Conservation (phyloP, 257 asterid species). For the Rubia yunnanensis region DNA sequence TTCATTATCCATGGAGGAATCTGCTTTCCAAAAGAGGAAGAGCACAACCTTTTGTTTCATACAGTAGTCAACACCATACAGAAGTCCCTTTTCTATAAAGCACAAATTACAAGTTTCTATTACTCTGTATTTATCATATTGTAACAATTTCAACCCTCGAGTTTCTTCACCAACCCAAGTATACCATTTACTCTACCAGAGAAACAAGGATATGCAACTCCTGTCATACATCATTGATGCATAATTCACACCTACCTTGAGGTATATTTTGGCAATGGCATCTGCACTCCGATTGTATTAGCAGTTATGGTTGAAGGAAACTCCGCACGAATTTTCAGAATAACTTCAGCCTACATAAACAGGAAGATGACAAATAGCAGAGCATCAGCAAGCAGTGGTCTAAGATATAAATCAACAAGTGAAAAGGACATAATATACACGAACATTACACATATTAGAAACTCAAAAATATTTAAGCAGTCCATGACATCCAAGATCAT, state of each 20-base stretch:
- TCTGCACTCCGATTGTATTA: conserved; percentile 76
- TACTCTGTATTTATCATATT: neutral
- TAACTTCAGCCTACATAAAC: conserved; percentile 77
- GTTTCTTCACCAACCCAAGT: neutral
- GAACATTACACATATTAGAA: neutral
- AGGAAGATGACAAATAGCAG: conserved; percentile 9
- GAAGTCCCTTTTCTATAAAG: neutral
- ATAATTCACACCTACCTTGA: conserved; percentile 41
- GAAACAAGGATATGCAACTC: neutral
- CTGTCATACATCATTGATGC: neutral
- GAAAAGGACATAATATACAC: neutral
- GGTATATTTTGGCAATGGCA: conserved; percentile 93
- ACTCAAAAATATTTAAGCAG: neutral
- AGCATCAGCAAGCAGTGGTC: neutral
- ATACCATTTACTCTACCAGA: neutral
- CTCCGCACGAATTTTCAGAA: conserved; percentile 91
- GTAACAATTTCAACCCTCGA: neutral
- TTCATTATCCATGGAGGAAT: neutral
- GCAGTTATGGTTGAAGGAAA: conserved; percentile 82
- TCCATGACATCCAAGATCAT: conserved; percentile 6
- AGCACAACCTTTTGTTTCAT: neutral
- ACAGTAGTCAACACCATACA: neutral
- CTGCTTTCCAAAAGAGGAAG: neutral
- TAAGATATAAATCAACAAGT: neutral
- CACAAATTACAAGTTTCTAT: neutral